Evolutionary conservation across 129 eudicot species (phyloP).

Genomic region (Kitagawia praeruptora): DNA sequence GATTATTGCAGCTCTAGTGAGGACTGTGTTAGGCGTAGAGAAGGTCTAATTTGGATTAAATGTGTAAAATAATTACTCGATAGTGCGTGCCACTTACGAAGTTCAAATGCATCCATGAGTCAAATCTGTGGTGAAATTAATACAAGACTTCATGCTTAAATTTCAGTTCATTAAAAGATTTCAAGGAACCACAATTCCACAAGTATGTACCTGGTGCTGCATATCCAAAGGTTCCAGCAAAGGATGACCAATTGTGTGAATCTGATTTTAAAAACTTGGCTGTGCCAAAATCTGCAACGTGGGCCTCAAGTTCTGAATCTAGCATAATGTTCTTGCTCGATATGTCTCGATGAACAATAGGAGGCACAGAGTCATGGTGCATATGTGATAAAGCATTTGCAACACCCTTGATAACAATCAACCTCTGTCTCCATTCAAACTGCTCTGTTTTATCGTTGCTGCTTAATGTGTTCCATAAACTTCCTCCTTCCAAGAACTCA

Average conservation of each 20-base stretch:
- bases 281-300: constrained; percentile 33
- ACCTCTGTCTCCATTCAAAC: constrained; percentile 28
- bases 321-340: constrained; percentile 36
- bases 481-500: constrained; percentile 18
- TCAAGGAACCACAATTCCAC: not conserved
- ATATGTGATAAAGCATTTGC: constrained; percentile 33
- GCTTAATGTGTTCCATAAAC: constrained; percentile 11
- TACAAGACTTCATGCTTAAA: not conserved
- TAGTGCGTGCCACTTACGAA: not conserved
- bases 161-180: not conserved
- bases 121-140: too few species aligned
- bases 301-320: constrained; percentile 20
- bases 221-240: constrained; percentile 40
- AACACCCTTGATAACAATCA: constrained; percentile 25
- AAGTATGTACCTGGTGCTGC: constrained; percentile 27
- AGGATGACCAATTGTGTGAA: constrained; percentile 26
- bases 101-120: too few species aligned
- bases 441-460: constrained; percentile 8
- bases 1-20: not conserved
- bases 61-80: not conserved
- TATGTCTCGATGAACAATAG: constrained; percentile 36
- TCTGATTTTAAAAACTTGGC: constrained; percentile 25
- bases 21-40: not conserved
- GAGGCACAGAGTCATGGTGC: constrained; percentile 34
- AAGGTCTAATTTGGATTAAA: not conserved